Percentiles rank a stretch among this genome's conserved stretches.
Conservation (phyloP, 306 rosid species). For the Vigna angularis region DNA sequence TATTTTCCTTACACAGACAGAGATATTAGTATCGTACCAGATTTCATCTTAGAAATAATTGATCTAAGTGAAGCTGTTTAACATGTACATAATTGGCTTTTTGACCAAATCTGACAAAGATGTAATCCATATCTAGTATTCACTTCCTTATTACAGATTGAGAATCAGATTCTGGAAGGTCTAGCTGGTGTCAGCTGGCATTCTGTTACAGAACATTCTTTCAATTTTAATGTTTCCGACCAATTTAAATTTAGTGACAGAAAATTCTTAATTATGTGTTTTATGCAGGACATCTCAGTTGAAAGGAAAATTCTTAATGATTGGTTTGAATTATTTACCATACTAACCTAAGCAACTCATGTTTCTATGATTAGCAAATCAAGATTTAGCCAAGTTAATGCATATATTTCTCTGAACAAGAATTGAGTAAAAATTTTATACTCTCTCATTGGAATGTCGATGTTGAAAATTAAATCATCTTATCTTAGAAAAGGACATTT, state of each 20-base stretch:
- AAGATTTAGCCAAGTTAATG: background rate
- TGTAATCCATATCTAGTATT: background rate
- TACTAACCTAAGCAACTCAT: background rate
- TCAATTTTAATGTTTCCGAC: too few species aligned
- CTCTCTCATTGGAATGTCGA: background rate
- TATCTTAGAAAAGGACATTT: background rate
- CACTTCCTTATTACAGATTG: background rate
- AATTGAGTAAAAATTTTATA: background rate
- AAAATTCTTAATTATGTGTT: background rate
- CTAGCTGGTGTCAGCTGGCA: constrained; percentile 20
- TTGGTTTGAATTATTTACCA: too few species aligned
- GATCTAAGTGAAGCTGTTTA: too few species aligned
- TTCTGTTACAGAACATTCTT: background rate
- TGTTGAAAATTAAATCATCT: background rate
- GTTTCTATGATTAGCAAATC: background rate
- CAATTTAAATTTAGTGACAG: too few species aligned
- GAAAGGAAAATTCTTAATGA: constrained; percentile 21
- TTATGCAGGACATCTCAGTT: background rate
- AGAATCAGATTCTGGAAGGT: background rate
- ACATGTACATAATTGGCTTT: too few species aligned
- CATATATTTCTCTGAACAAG: background rate
- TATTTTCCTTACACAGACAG: too few species aligned
- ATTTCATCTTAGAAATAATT: too few species aligned
- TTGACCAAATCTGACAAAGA: too few species aligned
- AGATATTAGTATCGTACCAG: background rate